Conservation (phyloP, 306 rosid genomes). For the Vicia faba region DNA sequence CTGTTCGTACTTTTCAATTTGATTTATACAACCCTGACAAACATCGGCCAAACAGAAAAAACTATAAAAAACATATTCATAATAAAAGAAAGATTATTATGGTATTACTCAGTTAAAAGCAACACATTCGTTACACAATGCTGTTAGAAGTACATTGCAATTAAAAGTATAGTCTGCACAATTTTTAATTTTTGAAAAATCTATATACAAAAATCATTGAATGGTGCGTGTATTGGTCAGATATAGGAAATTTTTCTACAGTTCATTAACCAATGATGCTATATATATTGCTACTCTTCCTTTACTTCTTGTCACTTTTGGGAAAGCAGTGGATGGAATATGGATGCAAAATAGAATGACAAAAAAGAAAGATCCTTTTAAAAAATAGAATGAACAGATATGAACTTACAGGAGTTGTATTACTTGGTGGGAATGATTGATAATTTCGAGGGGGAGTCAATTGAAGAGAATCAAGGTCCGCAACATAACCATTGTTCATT, state of each 20-base stretch:
- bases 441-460: slow-evolving; percentile 68
- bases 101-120: slow-evolving; percentile 11
- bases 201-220: slow-evolving; percentile 3
- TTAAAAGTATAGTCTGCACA: slow-evolving; percentile 8
- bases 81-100: not conserved
- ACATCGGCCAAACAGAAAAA: slow-evolving; percentile 37
- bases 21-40: slow-evolving; percentile 53
- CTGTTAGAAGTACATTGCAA: not conserved
- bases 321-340: not conserved
- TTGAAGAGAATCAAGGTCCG: slow-evolving; percentile 86
- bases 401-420: slow-evolving; percentile 62
- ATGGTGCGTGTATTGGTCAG: slow-evolving; percentile 6
- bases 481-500: slow-evolving; percentile 83
- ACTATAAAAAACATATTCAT: slow-evolving; percentile 5
- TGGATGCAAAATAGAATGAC: not conserved
- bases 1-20: slow-evolving; percentile 45
- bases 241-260: slow-evolving; percentile 18
- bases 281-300: not conserved
- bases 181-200: slow-evolving; percentile 20
- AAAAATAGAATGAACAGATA: slow-evolving; percentile 28
- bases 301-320: slow-evolving; percentile 18
- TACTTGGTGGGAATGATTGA: slow-evolving; percentile 70
- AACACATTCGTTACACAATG: slow-evolving; percentile 3
- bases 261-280: slow-evolving; percentile 21
- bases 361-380: slow-evolving; percentile 22